Evolutionary conservation across 129 eudicot genomes (phyloP).

Genomic region (Lonicera japonica): DNA sequence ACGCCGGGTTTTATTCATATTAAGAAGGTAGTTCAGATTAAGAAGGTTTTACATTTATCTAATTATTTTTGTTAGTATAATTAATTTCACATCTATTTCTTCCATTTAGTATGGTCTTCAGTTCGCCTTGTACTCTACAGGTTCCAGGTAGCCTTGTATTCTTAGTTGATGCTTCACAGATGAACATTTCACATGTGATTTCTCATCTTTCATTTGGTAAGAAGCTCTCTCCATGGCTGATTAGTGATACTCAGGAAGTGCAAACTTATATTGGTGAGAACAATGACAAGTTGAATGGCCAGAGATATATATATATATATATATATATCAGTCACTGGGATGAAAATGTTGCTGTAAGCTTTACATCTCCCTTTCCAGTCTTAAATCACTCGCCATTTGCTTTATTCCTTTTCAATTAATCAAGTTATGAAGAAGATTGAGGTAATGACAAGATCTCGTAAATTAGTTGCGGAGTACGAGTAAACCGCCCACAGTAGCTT

Average conservation of each 20-base stretch:
- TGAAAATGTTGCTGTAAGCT: constrained; percentile 77
- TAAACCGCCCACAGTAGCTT: constrained; percentile 95
- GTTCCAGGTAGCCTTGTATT: constrained; percentile 92
- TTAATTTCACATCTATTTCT: too few relatives aligned
- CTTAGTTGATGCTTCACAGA: constrained; percentile 78
- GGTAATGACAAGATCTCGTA: constrained; percentile 58
- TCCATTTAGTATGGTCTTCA: neutral
- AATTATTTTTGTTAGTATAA: too few relatives aligned
- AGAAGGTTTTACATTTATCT: too few relatives aligned
- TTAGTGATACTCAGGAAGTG: constrained; percentile 63
- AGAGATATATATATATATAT: too few relatives aligned
- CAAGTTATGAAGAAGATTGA: constrained; percentile 86
- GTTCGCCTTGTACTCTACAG: constrained; percentile 25
- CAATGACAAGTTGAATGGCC: constrained; percentile 62
- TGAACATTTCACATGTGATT: constrained; percentile 94
- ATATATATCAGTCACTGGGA: constrained; percentile 59
- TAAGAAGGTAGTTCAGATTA: constrained; percentile 51
- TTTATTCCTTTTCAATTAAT: neutral
- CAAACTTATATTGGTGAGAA: constrained; percentile 69
- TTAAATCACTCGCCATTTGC: neutral
- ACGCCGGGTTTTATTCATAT: too few relatives aligned
- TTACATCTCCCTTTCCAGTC: neutral
- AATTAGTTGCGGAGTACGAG: constrained; percentile 74
- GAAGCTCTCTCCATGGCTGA: constrained; percentile 48
- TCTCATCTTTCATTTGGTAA: constrained; percentile 70